phyloP scores from a whole-genome alignment of 2,329 filamentous ascomycete species.

The Fusarium pseudoanthophilum region DNA sequence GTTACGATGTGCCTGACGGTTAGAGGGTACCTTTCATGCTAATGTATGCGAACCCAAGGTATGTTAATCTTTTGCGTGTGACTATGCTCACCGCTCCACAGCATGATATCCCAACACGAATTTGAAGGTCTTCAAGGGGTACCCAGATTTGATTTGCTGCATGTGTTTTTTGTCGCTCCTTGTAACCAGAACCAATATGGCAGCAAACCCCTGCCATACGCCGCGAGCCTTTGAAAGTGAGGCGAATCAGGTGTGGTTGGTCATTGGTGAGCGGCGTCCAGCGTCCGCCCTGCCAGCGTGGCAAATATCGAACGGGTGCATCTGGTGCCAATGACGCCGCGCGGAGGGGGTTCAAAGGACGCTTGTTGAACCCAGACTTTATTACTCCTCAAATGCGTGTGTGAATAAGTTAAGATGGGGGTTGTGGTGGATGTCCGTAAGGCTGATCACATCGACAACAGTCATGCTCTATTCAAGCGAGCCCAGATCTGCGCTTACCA shows the following conservation, averaged over 20 bases:
- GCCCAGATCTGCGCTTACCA: conserved; percentile 38
- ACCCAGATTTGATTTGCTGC: conserved; percentile 35
- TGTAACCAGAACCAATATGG: conserved; percentile 38
- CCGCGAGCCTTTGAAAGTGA: conserved; percentile 43
- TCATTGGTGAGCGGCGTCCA: conserved; percentile 41
- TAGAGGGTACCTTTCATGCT: conserved; percentile 38
- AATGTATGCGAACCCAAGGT: conserved; percentile 43
- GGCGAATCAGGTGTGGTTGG: conserved; percentile 44
- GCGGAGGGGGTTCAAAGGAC: conserved; percentile 4
- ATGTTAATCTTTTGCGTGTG: conserved; percentile 41
- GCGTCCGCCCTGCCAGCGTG: conserved; percentile 46
- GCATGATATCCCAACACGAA: conserved; percentile 32
- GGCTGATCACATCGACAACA: conserved; percentile 14
- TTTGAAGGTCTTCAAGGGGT: conserved; percentile 37
- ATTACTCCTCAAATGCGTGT: conserved; percentile 14
- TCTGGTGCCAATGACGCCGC: conserved; percentile 30
- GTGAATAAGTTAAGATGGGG: conserved; percentile 11
- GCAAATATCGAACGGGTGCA: conserved; percentile 41
- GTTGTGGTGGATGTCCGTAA: conserved; percentile 11
- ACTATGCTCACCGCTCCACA: conserved; percentile 44
- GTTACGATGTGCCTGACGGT: conserved; percentile 36
- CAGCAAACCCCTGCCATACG: conserved; percentile 42
- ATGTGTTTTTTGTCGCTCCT: conserved; percentile 39
- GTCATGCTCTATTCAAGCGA: conserved; percentile 15
- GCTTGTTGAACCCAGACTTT: conserved; percentile 8